phyloP scores from a whole-genome alignment of 331 rosid species.

The Rosa hybrid region DNA sequence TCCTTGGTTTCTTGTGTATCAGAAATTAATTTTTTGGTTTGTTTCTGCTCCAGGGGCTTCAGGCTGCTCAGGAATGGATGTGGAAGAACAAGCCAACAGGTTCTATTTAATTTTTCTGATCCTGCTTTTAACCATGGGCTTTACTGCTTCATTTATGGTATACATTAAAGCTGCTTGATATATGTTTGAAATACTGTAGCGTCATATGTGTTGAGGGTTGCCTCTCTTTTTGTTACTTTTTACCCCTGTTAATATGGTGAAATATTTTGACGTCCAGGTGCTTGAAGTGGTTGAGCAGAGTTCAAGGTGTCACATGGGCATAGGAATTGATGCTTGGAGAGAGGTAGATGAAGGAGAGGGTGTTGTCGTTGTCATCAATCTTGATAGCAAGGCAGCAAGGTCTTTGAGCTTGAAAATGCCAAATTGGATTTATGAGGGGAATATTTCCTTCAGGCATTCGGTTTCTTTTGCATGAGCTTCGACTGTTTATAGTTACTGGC shows the following conservation, averaged over 20 bases:
- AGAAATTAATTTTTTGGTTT: slow-evolving; percentile 20
- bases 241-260: neutral
- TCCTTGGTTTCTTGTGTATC: slow-evolving; percentile 4
- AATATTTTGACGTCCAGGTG: slow-evolving; percentile 41
- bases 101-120: slow-evolving; percentile 27
- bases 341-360: slow-evolving; percentile 11
- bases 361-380: neutral
- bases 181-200: neutral
- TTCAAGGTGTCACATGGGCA: slow-evolving; percentile 8
- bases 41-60: slow-evolving; percentile 55
- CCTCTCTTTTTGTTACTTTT: neutral
- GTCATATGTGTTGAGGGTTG: neutral
- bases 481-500: neutral
- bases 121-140: neutral
- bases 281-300: slow-evolving; percentile 30
- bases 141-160: neutral
- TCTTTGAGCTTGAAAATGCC: neutral
- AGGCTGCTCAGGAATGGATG: slow-evolving; percentile 72
- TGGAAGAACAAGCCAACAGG: slow-evolving; percentile 92
- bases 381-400: neutral
- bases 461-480: neutral
- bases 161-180: neutral
- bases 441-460: neutral
- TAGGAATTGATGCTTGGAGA: slow-evolving; percentile 16
- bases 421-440: neutral